A percentile compares a stretch with the other conserved stretches of the same genome.
Evolutionary conservation across 2,329 filamentous ascomycete species (phyloP).

Genomic region (Teratosphaeria destructans): DNA sequence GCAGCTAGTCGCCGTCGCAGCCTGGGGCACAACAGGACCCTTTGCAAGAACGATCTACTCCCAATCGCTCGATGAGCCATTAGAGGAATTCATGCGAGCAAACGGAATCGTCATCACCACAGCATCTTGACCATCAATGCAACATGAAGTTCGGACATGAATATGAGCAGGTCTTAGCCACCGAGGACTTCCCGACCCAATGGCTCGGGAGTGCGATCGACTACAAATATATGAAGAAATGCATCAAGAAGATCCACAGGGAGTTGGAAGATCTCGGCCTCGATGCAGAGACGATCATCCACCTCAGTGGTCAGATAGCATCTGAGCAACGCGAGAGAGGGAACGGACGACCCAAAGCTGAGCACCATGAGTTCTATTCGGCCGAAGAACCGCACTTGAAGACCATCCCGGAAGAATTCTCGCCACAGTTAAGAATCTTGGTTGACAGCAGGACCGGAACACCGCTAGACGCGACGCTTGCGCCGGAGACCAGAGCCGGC

Average conservation of each 20-base stretch:
- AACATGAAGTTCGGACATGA: slow-evolving; percentile 79
- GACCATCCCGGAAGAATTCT: slow-evolving; percentile 34
- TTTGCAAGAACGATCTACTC: neutral
- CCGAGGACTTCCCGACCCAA: slow-evolving; percentile 63
- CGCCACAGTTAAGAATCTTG: slow-evolving; percentile 60
- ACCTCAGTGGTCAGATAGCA: slow-evolving; percentile 44
- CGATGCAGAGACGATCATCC: slow-evolving; percentile 57
- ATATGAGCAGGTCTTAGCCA: slow-evolving; percentile 59
- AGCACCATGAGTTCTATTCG: slow-evolving; percentile 12
- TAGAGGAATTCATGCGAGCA: neutral
- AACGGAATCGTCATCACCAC: neutral
- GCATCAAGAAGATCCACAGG: slow-evolving; percentile 66
- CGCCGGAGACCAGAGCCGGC: slow-evolving; percentile 53
- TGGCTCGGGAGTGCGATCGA: slow-evolving; percentile 67
- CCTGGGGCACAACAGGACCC: neutral
- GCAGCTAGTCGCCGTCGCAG: neutral
- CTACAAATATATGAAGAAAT: slow-evolving; percentile 79
- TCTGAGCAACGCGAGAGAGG: slow-evolving; percentile 5
- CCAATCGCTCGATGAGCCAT: neutral
- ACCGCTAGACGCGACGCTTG: slow-evolving; percentile 57
- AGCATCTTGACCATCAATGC: neutral
- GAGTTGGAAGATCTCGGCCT: slow-evolving; percentile 65
- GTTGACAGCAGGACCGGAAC: slow-evolving; percentile 57
- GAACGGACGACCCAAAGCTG: neutral
- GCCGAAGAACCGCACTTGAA: slow-evolving; percentile 12